phyloP scores from a whole-genome alignment of 345 rosid genomes.

The Limnanthes douglasii region DNA sequence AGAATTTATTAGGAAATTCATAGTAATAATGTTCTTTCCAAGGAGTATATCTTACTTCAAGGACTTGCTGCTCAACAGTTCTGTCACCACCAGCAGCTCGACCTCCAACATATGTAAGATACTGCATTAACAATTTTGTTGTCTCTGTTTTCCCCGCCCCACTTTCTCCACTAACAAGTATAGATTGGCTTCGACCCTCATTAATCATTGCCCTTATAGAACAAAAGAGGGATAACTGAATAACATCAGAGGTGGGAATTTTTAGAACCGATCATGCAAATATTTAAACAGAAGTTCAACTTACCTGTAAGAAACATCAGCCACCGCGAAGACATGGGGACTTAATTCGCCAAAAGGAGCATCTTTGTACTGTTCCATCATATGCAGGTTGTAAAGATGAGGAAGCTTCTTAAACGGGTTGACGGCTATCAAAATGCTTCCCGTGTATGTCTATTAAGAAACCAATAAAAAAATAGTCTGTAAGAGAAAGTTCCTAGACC shows the following conservation, averaged over 20 bases:
- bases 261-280: conserved; percentile 4
- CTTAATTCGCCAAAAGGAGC: conserved; percentile 97
- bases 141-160: conserved; percentile 99
- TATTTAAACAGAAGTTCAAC: conserved; percentile 1
- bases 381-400: conserved; percentile 87
- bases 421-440: conserved; percentile 95
- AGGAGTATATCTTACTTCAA: conserved; percentile 87
- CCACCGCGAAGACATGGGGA: conserved; percentile 98
- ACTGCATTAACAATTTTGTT: conserved; percentile 93
- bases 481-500: conserved; percentile 3
- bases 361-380: conserved; percentile 98
- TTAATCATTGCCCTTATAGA: conserved; percentile 79
- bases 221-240: conserved; percentile 14
- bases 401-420: conserved; percentile 98
- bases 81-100: conserved; percentile 78
- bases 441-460: conserved; percentile 74
- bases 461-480: not conserved
- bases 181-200: conserved; percentile 82
- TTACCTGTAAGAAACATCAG: conserved; percentile 94
- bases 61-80: conserved; percentile 96
- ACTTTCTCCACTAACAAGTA: conserved; percentile 98
- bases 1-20: too few relatives aligned
- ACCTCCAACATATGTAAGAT: conserved; percentile 95
- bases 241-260: conserved; percentile 8
- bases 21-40: too few relatives aligned